phyloP scores from a whole-genome alignment of 2,329 filamentous ascomycete genomes.

The Botryosphaeria agaves region DNA sequence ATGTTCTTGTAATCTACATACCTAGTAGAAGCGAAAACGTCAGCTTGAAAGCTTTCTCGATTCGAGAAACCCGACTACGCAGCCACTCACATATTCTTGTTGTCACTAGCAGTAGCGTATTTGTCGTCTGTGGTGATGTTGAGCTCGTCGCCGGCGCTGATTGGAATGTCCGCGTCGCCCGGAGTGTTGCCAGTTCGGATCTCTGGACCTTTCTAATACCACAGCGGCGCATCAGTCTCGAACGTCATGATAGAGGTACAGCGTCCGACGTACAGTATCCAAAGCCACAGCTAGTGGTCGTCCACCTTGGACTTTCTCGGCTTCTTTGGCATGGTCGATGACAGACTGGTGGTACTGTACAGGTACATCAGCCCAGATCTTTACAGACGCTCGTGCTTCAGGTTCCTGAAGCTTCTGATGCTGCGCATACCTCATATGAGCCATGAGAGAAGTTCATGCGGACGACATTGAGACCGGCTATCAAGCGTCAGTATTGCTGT shows the following conservation, averaged over 20 bases:
- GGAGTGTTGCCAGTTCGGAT: constrained; percentile 68
- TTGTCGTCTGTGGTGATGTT: constrained; percentile 96
- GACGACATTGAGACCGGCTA: constrained; percentile 86
- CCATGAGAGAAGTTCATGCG: constrained; percentile 99
- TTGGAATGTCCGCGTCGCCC: constrained; percentile 58
- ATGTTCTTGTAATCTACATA: constrained; percentile 99
- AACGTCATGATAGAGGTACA: background rate
- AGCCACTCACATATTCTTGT: constrained; percentile 71
- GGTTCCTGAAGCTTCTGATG: too few relatives aligned
- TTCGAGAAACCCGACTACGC: background rate
- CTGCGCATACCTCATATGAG: constrained; percentile 55
- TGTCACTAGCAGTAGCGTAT: constrained; percentile 69
- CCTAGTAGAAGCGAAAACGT: constrained; percentile 27
- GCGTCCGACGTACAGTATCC: constrained; percentile 38
- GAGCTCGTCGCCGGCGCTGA: constrained; percentile 65
- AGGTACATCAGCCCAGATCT: too few relatives aligned
- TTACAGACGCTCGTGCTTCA: too few relatives aligned
- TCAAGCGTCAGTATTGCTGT: constrained; percentile 6
- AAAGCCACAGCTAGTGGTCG: constrained; percentile 92
- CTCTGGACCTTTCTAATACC: constrained; percentile 56
- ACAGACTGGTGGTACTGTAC: constrained; percentile 89
- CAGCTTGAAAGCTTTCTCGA: background rate
- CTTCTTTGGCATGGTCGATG: constrained; percentile 85
- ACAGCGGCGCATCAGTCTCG: constrained; percentile 5
- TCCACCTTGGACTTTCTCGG: constrained; percentile 59